Base-by-base conservation (phyloP, 208 protist species). In the Crithidia sp. region DNA sequence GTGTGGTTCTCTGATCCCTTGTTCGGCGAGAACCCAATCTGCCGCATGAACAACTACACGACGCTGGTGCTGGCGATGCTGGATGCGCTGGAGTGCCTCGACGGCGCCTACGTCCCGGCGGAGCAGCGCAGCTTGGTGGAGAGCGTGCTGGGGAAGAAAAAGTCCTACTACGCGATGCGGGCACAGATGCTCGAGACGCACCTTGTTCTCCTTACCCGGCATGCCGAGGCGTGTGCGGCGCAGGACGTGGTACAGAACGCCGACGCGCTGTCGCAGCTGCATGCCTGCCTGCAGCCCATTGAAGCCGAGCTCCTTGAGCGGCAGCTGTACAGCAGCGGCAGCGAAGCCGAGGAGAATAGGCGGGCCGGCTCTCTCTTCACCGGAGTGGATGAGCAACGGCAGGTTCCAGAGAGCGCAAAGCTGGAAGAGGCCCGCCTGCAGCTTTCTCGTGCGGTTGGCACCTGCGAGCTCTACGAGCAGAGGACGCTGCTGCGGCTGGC, bases 101-200 rank as follows among this genome's bases (percentile, higher is more conserved):
- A 99, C 74, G 81, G 84, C 61, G 58, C 71, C 39, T 54, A 63
- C 19, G 82, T 99, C 55, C 91, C 89, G 12, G 66, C 77, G 4
- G 95, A 98, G 73, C 86, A 93, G 58, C 90, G 93, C 37, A 68
- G 71, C 9, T 58, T 96, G 39, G 96, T 96, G 10, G 85, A 96
- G 55, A 90, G 88, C 3, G 92, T 97, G 2, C 95, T 94, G 72
- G 71, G 81, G 58, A 99, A 97, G 66, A 99, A 99, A 76, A 79
- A 82, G 59, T 91, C 98, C 69, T 99, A 98, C 79, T 99, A 99
- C 76, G 96, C 92, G 68, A 98, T 98, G 89, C 85, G 96, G 14
- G 87, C 96, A 41, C 93, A 94, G 58, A 93, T 95, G 59, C 66
- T 98, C n/a, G 82, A 94, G 65, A 81, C 94, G 12, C 96, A 98